phyloP scores from a whole-genome alignment of 2,329 filamentous ascomycete species.

The Colletotrichum graminicola region DNA sequence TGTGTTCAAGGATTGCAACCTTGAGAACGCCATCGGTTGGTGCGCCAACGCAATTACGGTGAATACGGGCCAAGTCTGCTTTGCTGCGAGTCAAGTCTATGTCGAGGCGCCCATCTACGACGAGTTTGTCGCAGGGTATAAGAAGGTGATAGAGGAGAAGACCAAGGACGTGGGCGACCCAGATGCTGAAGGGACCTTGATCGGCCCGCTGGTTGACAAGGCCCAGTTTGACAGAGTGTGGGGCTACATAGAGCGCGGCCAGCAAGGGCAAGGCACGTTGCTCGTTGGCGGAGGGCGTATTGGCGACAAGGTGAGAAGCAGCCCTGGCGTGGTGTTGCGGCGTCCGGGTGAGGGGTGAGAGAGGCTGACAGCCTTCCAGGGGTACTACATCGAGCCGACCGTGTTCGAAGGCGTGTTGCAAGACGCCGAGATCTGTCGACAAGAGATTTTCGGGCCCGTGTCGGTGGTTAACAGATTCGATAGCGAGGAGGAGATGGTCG shows the following conservation, averaged over 20 bases:
- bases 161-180: conserved; percentile 72
- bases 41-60: conserved; percentile 67
- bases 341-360: background rate
- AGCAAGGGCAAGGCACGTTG: conserved; percentile 50
- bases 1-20: conserved; percentile 73
- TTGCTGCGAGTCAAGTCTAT: conserved; percentile 79
- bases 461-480: conserved; percentile 67
- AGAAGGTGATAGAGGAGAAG: conserved; percentile 68
- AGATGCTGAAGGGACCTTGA: conserved; percentile 67
- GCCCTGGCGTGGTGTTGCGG: background rate
- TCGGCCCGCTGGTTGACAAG: conserved; percentile 68
- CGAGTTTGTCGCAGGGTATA: conserved; percentile 69
- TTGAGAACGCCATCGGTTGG: conserved; percentile 68
- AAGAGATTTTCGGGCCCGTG: conserved; percentile 70
- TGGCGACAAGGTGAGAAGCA: conserved; percentile 50
- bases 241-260: conserved; percentile 58
- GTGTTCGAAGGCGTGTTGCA: conserved; percentile 59
- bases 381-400: conserved; percentile 60
- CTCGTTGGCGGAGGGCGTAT: conserved; percentile 55
- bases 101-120: conserved; percentile 71
- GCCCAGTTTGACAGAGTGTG: conserved; percentile 60
- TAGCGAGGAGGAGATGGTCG: conserved; percentile 66
- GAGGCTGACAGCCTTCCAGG: conserved; percentile 42
- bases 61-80: conserved; percentile 81
- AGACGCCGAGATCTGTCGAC: conserved; percentile 60